These are phyloP conservation scores for Guyanaporus albipodus DNA, from an alignment of 768 basidiomycete genomes.

Conservation along the genomic window DNA sequence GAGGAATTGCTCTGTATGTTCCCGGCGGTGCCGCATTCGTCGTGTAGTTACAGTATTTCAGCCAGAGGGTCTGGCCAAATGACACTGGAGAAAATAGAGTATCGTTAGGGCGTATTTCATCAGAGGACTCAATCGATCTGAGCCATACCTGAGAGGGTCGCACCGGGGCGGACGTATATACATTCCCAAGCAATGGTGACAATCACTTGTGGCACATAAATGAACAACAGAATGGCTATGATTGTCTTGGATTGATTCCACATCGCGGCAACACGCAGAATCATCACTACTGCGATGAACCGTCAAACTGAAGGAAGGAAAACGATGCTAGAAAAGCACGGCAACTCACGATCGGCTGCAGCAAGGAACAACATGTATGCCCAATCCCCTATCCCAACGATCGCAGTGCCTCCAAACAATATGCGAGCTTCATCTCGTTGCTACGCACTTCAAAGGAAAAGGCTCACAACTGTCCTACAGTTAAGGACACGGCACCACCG, in stretches of 20 bases:
- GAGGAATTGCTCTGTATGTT: slow-evolving; percentile 7
- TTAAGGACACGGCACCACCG: neutral
- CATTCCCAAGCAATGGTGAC: neutral
- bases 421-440: neutral
- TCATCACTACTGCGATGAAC: slow-evolving; percentile 14
- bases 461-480: slow-evolving; percentile 4
- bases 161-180: neutral
- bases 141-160: slow-evolving; percentile 2
- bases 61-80: neutral
- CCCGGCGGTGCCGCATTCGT: neutral
- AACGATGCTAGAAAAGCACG: neutral
- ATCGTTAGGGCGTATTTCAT: neutral
- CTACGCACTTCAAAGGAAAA: neutral
- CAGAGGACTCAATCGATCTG: neutral
- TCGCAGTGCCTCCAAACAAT: neutral
- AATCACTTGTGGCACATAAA: neutral
- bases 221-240: neutral
- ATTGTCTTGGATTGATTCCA: slow-evolving; percentile 9
- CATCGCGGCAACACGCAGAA: slow-evolving; percentile 16
- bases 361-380: slow-evolving; percentile 10
- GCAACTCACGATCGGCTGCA: slow-evolving; percentile 15
- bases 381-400: slow-evolving; percentile 6
- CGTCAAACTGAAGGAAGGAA: neutral
- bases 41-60: neutral
- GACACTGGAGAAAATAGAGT: neutral